Evolutionary conservation across 2,329 filamentous ascomycete genomes (phyloP).

Genomic region (Emergomyces orientalis): DNA sequence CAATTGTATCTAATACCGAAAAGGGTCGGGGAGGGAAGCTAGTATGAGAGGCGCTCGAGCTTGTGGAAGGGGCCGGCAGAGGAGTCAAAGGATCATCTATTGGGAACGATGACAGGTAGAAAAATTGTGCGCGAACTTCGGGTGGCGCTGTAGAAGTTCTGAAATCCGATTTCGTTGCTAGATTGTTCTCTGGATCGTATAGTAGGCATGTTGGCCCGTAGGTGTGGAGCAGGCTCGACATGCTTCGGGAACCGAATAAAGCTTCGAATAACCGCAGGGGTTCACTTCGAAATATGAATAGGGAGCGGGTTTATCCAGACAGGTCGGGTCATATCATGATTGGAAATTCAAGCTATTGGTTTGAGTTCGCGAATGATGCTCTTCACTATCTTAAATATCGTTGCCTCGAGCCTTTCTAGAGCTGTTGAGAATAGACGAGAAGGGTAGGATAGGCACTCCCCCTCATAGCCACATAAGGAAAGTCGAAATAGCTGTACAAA

Average conservation of each 20-base stretch:
- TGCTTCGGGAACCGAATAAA: conserved; percentile 13
- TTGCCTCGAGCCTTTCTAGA: background rate
- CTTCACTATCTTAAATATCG: background rate
- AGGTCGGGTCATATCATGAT: background rate
- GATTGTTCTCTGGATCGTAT: conserved; percentile 25
- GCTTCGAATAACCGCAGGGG: background rate
- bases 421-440: background rate
- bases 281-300: background rate
- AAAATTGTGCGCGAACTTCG: conserved; percentile 60
- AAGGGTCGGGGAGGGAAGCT: conserved; percentile 66
- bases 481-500: background rate
- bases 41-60: conserved; percentile 39
- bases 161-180: conserved; percentile 21
- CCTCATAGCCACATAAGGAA: background rate
- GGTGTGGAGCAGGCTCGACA: conserved; percentile 45
- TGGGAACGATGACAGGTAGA: conserved; percentile 71
- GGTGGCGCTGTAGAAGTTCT: conserved; percentile 43
- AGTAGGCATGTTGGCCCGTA: conserved; percentile 51
- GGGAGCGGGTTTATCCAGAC: background rate
- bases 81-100: conserved; percentile 84
- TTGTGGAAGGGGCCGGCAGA: conserved; percentile 45
- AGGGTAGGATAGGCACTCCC: background rate
- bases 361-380: background rate
- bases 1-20: conserved; percentile 65
- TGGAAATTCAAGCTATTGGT: background rate